These are phyloP conservation scores for Tricholoma saponaceum DNA, from an alignment of 768 basidiomycete genomes.

Conservation along the genomic window DNA sequence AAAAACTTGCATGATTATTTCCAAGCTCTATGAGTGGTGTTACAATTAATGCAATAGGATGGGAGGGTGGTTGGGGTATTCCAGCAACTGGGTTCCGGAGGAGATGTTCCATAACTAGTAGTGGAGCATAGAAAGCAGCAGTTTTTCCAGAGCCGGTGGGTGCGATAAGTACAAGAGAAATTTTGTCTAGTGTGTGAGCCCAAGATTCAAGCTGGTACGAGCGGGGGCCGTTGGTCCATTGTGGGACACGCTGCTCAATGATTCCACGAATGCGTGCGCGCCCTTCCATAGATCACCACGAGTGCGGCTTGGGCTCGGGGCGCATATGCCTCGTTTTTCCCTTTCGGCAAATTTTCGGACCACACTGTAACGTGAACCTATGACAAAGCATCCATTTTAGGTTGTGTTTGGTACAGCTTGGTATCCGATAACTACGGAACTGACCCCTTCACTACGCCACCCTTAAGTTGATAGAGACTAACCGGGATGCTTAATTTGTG, in stretches of 20 bases:
- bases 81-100: neutral
- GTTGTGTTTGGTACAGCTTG: neutral
- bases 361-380: neutral
- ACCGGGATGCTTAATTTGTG: too few relatives aligned
- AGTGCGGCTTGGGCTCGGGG: neutral
- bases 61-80: slow-evolving; percentile 6
- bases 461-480: too few relatives aligned
- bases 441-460: neutral
- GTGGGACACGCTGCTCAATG: neutral
- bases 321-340: neutral
- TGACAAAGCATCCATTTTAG: neutral
- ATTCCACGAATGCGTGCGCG: neutral
- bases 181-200: slow-evolving; percentile 13
- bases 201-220: slow-evolving; percentile 16
- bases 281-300: neutral
- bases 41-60: slow-evolving; percentile 16
- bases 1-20: slow-evolving; percentile 15
- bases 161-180: neutral
- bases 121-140: neutral
- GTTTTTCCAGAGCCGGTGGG: slow-evolving; percentile 14
- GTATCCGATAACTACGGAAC: neutral
- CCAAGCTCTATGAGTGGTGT: slow-evolving; percentile 21
- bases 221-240: slow-evolving; percentile 14
- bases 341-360: neutral
- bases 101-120: neutral